Evolutionary conservation across 768 basidiomycete genomes (phyloP), one percentile per base, ranked within the genome.

Genomic region (Candolleomyces eurysporus): DNA sequence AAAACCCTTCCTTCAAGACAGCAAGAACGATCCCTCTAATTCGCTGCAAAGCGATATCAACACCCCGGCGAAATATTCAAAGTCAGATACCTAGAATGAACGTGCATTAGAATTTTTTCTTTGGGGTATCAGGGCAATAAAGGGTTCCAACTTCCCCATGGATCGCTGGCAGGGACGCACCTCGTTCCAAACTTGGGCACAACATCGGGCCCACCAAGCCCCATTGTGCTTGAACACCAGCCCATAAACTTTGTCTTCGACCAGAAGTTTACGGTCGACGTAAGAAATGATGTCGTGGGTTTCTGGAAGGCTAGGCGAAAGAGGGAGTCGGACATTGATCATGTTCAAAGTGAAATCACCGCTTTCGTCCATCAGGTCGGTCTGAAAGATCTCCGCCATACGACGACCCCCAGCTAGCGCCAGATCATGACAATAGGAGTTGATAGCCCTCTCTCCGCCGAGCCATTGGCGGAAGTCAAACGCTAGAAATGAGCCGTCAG

Each of bases 371-470:
- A 94, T 78, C 3, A 88, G 77, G 0, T 62, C 64, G 0, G 92
- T 94, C 3, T 84, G 86, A 22, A 94, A 75, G 4, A 86, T 73
- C 66, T 87, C 77, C 0, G 88, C 86, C 6, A 94, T 76, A 5
- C 75, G 73, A 64, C 81, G 80, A 0, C 89, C 90, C 19, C 93
- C 94, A 48, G 80, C 72, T 5, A 88, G 61, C 2, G 92, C 93
- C 8, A 94, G 80, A 10, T 79, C 67, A 69, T 88, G 89, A 64
- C 87, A 91, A 71, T 95, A 94, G 1, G 76, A 77, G 63, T 86
- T 86, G 61, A 95, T 94, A 64, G 82, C 83, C 32, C 82, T 75
- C 73, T 96, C 94, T 3, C 94, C 94, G 0, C 94, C 93, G 13
- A 95, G 75, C 80, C 84, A 86, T 59, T 84, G 72, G 43, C 94